Conservation (phyloP, 371 early-diverging fungal genomes). For the Nematocida sp. region DNA sequence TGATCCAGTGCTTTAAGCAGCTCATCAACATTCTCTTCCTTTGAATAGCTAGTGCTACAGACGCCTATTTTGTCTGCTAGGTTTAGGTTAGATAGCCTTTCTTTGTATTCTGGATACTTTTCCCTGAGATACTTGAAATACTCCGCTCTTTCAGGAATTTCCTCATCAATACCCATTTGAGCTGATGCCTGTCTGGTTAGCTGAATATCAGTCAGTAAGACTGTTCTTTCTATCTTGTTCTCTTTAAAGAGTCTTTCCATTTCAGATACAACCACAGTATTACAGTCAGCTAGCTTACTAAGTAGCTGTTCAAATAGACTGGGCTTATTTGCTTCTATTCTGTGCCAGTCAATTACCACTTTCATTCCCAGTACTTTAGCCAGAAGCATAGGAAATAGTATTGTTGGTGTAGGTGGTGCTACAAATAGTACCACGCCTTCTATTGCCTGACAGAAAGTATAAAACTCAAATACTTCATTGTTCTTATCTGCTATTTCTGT, state of each 20-base stretch:
- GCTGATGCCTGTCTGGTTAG: neutral
- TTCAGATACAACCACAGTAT: neutral
- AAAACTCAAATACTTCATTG: too few relatives aligned
- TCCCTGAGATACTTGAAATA: conserved; percentile 2
- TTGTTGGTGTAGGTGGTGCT: conserved; percentile 12
- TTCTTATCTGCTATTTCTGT: too few relatives aligned
- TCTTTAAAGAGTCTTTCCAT: conserved; percentile 23
- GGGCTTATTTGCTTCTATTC: neutral
- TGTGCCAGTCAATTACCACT: conserved; percentile 41
- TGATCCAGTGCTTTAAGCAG: neutral
- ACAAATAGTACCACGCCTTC: conserved; percentile 45
- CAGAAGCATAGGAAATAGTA: conserved; percentile 12
- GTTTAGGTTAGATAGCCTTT: neutral
- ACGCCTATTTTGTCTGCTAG: neutral
- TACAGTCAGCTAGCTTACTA: neutral
- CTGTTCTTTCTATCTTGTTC: neutral
- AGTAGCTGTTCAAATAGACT: neutral
- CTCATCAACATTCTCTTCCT: conserved; percentile 25
- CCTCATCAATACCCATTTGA: too few relatives aligned
- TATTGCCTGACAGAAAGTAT: too few relatives aligned
- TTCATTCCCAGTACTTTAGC: conserved; percentile 3
- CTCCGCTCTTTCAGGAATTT: neutral
- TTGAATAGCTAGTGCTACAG: conserved; percentile 46
- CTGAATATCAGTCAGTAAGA: conserved; percentile 1
- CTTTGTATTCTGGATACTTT: conserved; percentile 34